Evolutionary conservation across 805 yeast species (phyloP).

Genomic region (Monosporozyma yasuniensis): DNA sequence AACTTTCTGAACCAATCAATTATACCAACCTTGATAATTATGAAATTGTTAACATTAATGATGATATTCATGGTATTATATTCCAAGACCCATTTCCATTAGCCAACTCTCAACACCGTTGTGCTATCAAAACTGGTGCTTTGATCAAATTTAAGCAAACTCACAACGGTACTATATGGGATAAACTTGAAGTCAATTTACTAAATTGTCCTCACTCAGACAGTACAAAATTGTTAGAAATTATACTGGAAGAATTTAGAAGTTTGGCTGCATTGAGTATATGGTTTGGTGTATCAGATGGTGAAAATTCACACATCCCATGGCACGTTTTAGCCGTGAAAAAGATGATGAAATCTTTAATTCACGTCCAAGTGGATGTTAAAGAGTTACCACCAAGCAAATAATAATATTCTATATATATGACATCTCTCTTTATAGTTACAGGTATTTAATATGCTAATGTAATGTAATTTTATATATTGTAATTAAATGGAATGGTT

Average conservation of each 20-base stretch:
- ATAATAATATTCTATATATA: background rate
- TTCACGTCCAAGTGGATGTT: constrained; percentile 44
- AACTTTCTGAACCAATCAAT: constrained; percentile 12
- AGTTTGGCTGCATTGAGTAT: constrained; percentile 38
- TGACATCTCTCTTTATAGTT: background rate
- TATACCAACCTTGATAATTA: constrained; percentile 19
- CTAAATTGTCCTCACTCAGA: constrained; percentile 67
- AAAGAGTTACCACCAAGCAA: background rate
- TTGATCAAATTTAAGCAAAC: constrained; percentile 35
- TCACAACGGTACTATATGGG: constrained; percentile 21
- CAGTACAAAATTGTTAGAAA: constrained; percentile 46
- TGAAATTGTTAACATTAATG: constrained; percentile 40
- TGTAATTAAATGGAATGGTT: background rate
- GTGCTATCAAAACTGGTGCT: constrained; percentile 66
- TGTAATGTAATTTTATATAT: background rate
- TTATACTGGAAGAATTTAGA: constrained; percentile 51
- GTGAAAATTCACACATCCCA: constrained; percentile 42
- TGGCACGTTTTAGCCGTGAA: constrained; percentile 68
- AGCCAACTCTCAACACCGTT: constrained; percentile 59
- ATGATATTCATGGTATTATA: constrained; percentile 48
- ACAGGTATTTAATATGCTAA: background rate
- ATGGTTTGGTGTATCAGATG: constrained; percentile 33
- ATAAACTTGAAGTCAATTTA: constrained; percentile 52
- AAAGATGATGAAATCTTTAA: constrained; percentile 48
- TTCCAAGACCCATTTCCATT: constrained; percentile 56